phyloP scores from a whole-genome alignment of 140 eudicot species.

The Artemisia princeps region DNA sequence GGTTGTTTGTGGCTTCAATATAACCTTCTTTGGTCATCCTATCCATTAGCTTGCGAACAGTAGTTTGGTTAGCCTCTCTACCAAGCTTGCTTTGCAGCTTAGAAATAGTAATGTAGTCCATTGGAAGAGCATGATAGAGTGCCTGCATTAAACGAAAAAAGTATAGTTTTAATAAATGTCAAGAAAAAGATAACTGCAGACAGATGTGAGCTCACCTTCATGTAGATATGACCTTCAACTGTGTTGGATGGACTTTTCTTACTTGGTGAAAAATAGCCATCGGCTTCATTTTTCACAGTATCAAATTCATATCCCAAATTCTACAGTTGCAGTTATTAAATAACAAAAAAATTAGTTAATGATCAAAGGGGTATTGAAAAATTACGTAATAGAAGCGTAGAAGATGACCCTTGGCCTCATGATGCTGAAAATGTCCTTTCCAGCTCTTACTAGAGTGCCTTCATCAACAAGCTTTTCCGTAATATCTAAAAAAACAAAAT shows the following conservation, averaged over 20 bases:
- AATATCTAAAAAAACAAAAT: conserved; percentile 41
- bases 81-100: conserved; percentile 82
- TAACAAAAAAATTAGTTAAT: conserved; percentile 5
- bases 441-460: conserved; percentile 48
- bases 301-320: conserved; percentile 67
- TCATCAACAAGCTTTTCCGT: conserved; percentile 74
- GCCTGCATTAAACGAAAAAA: conserved; percentile 47
- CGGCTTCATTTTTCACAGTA: conserved; percentile 82
- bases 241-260: conserved; percentile 31
- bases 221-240: conserved; percentile 38
- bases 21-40: conserved; percentile 83
- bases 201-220: conserved; percentile 50
- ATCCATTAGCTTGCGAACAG: conserved; percentile 72
- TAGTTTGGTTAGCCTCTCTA: conserved; percentile 58
- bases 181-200: conserved; percentile 6
- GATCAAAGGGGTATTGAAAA: conserved; percentile 2
- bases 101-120: conserved; percentile 53
- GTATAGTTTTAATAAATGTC: neutral
- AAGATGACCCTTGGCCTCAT: conserved; percentile 47
- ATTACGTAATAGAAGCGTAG: conserved; percentile 1
- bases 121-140: conserved; percentile 75
- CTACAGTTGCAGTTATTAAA: conserved; percentile 26
- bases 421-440: conserved; percentile 46
- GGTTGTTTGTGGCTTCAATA: conserved; percentile 57
- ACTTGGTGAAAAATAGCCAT: conserved; percentile 33